Base-by-base conservation (phyloP, 805 yeast genomes). In the Saccharomycopsis schoenii region DNA sequence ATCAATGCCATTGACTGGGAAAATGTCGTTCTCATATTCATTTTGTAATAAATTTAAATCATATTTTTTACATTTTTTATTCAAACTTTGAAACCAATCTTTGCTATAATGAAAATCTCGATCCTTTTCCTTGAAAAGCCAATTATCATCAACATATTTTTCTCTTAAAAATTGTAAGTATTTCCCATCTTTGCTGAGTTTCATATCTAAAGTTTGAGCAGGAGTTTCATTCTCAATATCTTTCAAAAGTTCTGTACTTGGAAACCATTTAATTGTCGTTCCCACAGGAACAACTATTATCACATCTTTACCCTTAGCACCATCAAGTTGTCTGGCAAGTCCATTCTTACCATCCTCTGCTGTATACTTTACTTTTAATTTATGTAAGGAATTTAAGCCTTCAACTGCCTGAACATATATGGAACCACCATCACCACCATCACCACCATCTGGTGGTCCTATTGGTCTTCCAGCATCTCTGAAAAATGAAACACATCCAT, bases 401-500 rank as follows among this genome's bases (percentile, higher is more conserved):
- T 82, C 82, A 1, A 85, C 84, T 2, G 96, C 97, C 69, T 86
- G 89, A 1, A 94, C 82, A 69, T 86, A 93, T 1, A 94, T 80
- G 59, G 85, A 79, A 1, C 99, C 99, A 24, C 99, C 99, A 63
- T 78, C 75, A 4, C 98, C 99, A 37, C 99, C 99, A 73, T 94
- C 97, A 10, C 99, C 99, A n/a, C 99, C 99, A 72, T 92, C 96
- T 0, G 99, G 96, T 0, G 99, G 98, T 0, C 99, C 99, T 19
- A 80, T 79, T 0, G 96, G 79, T 52, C 89, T 74, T 50, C 91
- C 89, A 2, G 96, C 88, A 66, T 90, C 98, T 65, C 97, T 77
- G 62, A 85, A 80, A 72, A 94, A 94, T 0, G 97, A 87, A 0
- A 90, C 86, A 39, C 82, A 77, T 6, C 99, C 99, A 69, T 86